Conservation (phyloP, 2,329 filamentous ascomycete genomes). For the Dactylellina sp. region DNA sequence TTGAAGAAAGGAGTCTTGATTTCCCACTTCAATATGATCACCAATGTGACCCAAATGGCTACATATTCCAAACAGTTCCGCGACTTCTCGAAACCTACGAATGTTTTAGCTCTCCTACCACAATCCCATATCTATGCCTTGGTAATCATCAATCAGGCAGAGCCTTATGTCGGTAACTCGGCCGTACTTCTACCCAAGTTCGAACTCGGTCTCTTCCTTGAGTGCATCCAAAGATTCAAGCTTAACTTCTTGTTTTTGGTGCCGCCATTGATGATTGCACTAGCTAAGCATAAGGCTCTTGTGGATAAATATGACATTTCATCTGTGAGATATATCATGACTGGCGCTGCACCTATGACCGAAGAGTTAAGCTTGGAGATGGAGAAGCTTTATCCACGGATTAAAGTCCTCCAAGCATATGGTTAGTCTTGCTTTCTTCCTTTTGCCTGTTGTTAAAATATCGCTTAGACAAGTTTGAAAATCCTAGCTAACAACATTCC, state of each 20-base stretch:
- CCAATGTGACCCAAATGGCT: slow-evolving; percentile 76
- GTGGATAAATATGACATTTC: slow-evolving; percentile 78
- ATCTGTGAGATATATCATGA: slow-evolving; percentile 74
- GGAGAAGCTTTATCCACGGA: slow-evolving; percentile 72
- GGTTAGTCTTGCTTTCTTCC: slow-evolving; percentile 64
- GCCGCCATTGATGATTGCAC: slow-evolving; percentile 82
- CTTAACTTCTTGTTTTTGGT: slow-evolving; percentile 77
- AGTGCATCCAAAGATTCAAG: slow-evolving; percentile 75
- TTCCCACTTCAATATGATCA: slow-evolving; percentile 81
- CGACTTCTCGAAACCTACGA: slow-evolving; percentile 67
- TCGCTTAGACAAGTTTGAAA: neutral
- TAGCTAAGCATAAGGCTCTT: slow-evolving; percentile 74
- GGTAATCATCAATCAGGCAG: slow-evolving; percentile 75
- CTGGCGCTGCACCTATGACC: slow-evolving; percentile 82
- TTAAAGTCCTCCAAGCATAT: slow-evolving; percentile 78
- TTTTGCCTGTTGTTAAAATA: too few species aligned
- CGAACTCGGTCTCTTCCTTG: slow-evolving; percentile 74
- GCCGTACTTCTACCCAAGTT: slow-evolving; percentile 80
- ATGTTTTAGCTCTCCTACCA: slow-evolving; percentile 76
- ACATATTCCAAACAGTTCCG: slow-evolving; percentile 62
- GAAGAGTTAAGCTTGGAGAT: slow-evolving; percentile 77
- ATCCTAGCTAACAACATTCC: neutral
- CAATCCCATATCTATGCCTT: slow-evolving; percentile 86
- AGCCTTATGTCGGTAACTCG: slow-evolving; percentile 78
- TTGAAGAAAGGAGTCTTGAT: slow-evolving; percentile 84